phyloP scores from a whole-genome alignment of 2,329 filamentous ascomycete species.

The Colletotrichum theobromicola region DNA sequence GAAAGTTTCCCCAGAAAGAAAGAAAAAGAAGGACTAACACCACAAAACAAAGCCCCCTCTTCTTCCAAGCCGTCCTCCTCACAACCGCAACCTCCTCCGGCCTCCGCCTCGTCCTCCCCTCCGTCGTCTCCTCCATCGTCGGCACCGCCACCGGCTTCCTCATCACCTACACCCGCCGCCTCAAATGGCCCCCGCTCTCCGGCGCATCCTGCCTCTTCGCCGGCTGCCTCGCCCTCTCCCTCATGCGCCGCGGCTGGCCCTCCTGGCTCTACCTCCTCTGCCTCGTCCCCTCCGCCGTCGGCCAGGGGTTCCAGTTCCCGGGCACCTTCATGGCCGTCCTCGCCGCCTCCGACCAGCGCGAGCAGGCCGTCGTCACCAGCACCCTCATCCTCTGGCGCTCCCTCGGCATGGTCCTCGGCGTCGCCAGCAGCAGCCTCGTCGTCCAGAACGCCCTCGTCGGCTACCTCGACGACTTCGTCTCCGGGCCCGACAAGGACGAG shows the following conservation, averaged over 20 bases:
- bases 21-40: not conserved
- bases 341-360: slow-evolving; percentile 60
- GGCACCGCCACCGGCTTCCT: slow-evolving; percentile 67
- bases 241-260: slow-evolving; percentile 57
- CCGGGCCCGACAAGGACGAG: slow-evolving; percentile 60
- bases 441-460: slow-evolving; percentile 72
- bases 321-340: slow-evolving; percentile 68
- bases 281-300: slow-evolving; percentile 61
- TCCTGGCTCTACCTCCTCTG: slow-evolving; percentile 59
- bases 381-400: slow-evolving; percentile 76
- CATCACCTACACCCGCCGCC: slow-evolving; percentile 62
- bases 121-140: slow-evolving; percentile 57
- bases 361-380: slow-evolving; percentile 72
- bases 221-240: slow-evolving; percentile 55
- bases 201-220: slow-evolving; percentile 54
- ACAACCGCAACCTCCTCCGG: slow-evolving; percentile 74
- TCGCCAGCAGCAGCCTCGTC: slow-evolving; percentile 73
- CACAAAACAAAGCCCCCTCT: slow-evolving; percentile 62
- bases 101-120: slow-evolving; percentile 72
- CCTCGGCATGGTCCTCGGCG: slow-evolving; percentile 75
- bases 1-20: not conserved
- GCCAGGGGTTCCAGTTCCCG: slow-evolving; percentile 69
- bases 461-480: slow-evolving; percentile 64
- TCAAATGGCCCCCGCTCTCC: slow-evolving; percentile 63
- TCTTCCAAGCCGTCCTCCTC: slow-evolving; percentile 77